Evolutionary conservation across 1,284 basidiomycete species (phyloP).

Genomic region (Meripilus lineatus): DNA sequence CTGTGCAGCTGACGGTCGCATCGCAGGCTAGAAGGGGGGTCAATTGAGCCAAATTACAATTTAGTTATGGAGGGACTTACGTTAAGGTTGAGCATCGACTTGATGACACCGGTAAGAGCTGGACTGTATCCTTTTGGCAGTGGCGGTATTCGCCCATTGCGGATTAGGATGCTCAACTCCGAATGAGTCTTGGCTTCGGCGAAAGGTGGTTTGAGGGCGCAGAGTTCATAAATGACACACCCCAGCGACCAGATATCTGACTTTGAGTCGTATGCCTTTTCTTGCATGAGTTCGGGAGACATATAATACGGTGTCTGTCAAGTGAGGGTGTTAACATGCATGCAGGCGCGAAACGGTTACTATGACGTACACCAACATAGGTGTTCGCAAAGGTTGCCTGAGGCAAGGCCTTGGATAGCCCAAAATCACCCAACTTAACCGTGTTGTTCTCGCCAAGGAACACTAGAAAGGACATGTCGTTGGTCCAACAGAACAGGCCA

Average conservation of each 20-base stretch:
- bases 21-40: slow-evolving; percentile 54
- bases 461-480: slow-evolving; percentile 34
- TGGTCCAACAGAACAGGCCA: too few relatives aligned
- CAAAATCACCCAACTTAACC: slow-evolving; percentile 96
- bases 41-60: slow-evolving; percentile 2
- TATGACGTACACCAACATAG: slow-evolving; percentile 82
- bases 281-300: slow-evolving; percentile 96
- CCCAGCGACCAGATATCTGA: slow-evolving; percentile 98
- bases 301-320: slow-evolving; percentile 94
- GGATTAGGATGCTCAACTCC: slow-evolving; percentile 78
- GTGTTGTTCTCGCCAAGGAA: slow-evolving; percentile 77
- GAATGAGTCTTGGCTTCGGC: slow-evolving; percentile 86
- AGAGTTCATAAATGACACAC: slow-evolving; percentile 94
- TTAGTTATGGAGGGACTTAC: slow-evolving; percentile 38
- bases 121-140: slow-evolving; percentile 80
- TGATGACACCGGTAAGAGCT: slow-evolving; percentile 68
- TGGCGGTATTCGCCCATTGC: slow-evolving; percentile 83
- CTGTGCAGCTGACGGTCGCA: slow-evolving; percentile 77
- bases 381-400: slow-evolving; percentile 90
- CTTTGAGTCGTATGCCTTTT: slow-evolving; percentile 95
- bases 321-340: slow-evolving; percentile 3
- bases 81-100: slow-evolving; percentile 83
- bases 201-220: slow-evolving; percentile 87
- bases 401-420: slow-evolving; percentile 86
- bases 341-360: background rate